Percentiles rank a stretch among this genome's conserved stretches.
phyloP scores from a whole-genome alignment of 345 rosid species.

The Salix viminalis region DNA sequence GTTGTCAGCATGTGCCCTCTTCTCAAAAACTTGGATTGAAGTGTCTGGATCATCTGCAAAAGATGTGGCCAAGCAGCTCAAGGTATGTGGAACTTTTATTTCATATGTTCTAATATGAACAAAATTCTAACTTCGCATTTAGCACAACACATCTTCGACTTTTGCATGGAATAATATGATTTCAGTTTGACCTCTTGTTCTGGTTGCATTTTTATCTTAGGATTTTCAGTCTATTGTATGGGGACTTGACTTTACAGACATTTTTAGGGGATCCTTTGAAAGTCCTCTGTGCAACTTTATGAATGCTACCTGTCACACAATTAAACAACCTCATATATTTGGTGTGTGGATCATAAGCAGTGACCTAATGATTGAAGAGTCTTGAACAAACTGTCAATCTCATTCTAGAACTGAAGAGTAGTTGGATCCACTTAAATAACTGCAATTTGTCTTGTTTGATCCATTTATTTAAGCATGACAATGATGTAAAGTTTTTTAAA shows the following conservation, averaged over 20 bases:
- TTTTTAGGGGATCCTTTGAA: not conserved
- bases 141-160: not conserved
- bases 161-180: not conserved
- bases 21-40: slow-evolving; percentile 91
- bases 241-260: too few species aligned
- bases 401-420: not conserved
- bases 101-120: not conserved
- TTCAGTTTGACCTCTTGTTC: not conserved
- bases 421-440: not conserved
- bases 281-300: not conserved
- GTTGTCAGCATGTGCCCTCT: slow-evolving; percentile 78
- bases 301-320: not conserved
- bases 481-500: not conserved
- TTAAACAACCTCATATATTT: not conserved
- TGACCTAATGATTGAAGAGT: not conserved
- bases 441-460: not conserved
- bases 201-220: not conserved
- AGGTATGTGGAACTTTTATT: slow-evolving; percentile 33
- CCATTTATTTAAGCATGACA: not conserved
- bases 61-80: slow-evolving; percentile 86
- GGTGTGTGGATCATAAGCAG: not conserved
- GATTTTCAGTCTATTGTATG: not conserved
- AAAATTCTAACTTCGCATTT: not conserved
- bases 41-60: slow-evolving; percentile 83
- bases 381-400: not conserved